phyloP scores from a whole-genome alignment of 306 rosid species.

The Prunus fruticosa region DNA sequence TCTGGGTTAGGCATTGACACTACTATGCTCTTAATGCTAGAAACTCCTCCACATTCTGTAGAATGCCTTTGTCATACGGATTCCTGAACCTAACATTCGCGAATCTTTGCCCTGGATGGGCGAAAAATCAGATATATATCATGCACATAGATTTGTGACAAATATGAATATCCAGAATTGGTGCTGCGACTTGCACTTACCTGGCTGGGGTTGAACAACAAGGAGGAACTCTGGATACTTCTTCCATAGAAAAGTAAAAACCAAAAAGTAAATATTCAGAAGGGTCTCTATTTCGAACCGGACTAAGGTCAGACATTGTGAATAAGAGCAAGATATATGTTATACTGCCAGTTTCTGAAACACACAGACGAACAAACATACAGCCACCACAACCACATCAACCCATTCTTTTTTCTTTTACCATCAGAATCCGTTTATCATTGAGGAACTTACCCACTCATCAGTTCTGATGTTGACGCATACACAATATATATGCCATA shows the following conservation, averaged over 20 bases:
- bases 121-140: background rate
- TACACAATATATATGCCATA: slow-evolving; percentile 47
- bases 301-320: background rate
- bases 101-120: slow-evolving; percentile 21
- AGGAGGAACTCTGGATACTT: slow-evolving; percentile 49
- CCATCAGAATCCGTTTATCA: background rate
- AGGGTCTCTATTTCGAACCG: background rate
- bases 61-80: slow-evolving; percentile 44
- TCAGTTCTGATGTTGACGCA: slow-evolving; percentile 48
- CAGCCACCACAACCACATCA: background rate
- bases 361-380: background rate
- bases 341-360: background rate
- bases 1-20: background rate
- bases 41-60: slow-evolving; percentile 41
- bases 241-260: slow-evolving; percentile 28
- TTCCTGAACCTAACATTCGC: slow-evolving; percentile 28
- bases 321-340: background rate
- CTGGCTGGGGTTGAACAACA: slow-evolving; percentile 28
- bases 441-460: slow-evolving; percentile 49
- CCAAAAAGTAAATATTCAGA: background rate
- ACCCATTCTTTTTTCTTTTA: background rate
- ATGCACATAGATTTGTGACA: background rate
- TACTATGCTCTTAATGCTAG: slow-evolving; percentile 12
- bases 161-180: background rate
- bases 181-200: slow-evolving; percentile 19